phyloP scores from a whole-genome alignment of 345 rosid species.

The Diplotaxis tenuifolia region DNA sequence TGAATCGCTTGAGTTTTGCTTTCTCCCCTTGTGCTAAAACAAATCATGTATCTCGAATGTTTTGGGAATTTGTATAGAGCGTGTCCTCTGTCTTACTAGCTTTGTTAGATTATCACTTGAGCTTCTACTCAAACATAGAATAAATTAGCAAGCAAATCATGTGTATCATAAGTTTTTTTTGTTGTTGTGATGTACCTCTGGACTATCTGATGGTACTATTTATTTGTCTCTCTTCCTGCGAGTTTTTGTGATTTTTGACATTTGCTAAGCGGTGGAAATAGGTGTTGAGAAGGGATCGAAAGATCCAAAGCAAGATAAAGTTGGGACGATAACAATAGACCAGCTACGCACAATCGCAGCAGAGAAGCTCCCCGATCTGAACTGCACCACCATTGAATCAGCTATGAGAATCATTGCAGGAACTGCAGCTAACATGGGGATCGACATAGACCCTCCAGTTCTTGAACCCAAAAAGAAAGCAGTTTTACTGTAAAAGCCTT shows the following conservation, averaged over 20 bases:
- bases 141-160: not conserved
- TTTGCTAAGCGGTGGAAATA: conserved; percentile 31
- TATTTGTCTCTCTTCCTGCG: not conserved
- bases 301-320: conserved; percentile 69
- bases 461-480: conserved; percentile 72
- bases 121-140: not conserved
- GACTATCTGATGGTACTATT: not conserved
- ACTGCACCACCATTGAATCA: conserved; percentile 71
- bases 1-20: not conserved
- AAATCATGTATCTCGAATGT: not conserved
- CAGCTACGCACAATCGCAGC: conserved; percentile 65
- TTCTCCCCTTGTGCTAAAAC: not conserved
- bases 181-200: not conserved
- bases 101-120: not conserved
- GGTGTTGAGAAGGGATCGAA: conserved; percentile 89
- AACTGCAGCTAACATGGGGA: conserved; percentile 93
- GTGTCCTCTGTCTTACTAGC: not conserved
- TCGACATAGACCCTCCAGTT: conserved; percentile 81
- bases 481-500: conserved; percentile 35
- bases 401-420: conserved; percentile 95
- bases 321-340: conserved; percentile 70
- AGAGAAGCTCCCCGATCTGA: conserved; percentile 84
- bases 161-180: not conserved
- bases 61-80: not conserved
- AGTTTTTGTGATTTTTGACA: conserved; percentile 19